Conservation (phyloP, 306 rosid species). For the Quillaja saponaria region DNA sequence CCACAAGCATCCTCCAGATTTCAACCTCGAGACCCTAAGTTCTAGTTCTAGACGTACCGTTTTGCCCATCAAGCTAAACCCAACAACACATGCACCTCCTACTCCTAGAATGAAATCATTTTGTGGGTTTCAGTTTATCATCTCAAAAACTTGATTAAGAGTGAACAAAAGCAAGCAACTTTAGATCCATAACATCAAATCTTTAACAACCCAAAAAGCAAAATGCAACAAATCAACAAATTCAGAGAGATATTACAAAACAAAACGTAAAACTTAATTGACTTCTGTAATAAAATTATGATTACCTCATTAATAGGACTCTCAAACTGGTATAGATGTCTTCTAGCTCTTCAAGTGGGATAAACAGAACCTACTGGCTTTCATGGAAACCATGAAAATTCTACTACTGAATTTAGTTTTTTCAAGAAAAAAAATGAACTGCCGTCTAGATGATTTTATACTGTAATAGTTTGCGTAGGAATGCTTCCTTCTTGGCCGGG, state of each 20-base stretch:
- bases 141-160: background rate
- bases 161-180: background rate
- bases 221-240: constrained; percentile 9
- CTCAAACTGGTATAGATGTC: constrained; percentile 6
- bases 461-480: too few species aligned
- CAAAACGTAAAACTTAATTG: background rate
- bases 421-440: background rate
- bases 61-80: constrained; percentile 2
- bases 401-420: background rate
- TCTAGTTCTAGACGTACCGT: constrained; percentile 21
- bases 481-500: background rate
- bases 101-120: constrained; percentile 12
- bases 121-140: constrained; percentile 17
- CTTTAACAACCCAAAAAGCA: background rate
- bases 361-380: background rate
- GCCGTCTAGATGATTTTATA: background rate
- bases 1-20: too few species aligned
- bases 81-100: constrained; percentile 4
- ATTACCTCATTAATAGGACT: constrained; percentile 14
- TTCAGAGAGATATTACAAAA: background rate
- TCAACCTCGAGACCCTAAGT: too few species aligned
- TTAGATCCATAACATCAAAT: background rate
- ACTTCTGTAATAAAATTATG: constrained; percentile 5
- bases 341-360: background rate
- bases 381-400: background rate